These are phyloP conservation scores for Phytophthora chlamydospora DNA, from an alignment of 352 stramenopile genomes.

Conservation along the genomic window DNA sequence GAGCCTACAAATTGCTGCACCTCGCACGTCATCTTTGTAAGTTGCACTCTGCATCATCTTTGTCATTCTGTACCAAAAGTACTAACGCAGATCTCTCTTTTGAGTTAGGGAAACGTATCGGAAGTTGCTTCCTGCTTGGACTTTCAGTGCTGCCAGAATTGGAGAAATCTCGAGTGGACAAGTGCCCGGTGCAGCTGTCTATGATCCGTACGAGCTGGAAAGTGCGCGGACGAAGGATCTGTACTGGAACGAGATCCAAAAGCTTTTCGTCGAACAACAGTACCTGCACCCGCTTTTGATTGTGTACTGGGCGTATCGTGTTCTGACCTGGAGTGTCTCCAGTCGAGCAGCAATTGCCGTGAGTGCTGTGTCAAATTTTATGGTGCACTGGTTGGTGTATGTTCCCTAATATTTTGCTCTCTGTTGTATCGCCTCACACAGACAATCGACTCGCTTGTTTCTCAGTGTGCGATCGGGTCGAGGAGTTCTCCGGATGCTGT, in stretches of 20 bases:
- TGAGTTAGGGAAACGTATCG: conserved; percentile 40
- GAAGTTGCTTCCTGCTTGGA: conserved; percentile 47
- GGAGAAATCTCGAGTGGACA: conserved; percentile 15
- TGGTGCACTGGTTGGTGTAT: neutral
- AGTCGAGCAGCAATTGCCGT: conserved; percentile 62
- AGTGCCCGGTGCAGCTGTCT: conserved; percentile 24
- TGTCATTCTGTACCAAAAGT: neutral
- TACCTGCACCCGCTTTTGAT: conserved; percentile 72
- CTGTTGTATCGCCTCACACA: conserved; percentile 19
- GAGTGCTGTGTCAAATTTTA: conserved; percentile 8
- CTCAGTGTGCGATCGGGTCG: conserved; percentile 60
- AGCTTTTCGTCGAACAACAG: conserved; percentile 56
- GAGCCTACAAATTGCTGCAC: conserved; percentile 24
- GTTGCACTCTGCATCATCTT: neutral
- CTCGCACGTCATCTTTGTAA: conserved; percentile 39
- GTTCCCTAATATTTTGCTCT: conserved; percentile 5
- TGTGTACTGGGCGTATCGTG: conserved; percentile 69
- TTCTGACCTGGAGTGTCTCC: conserved; percentile 75
- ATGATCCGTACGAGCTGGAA: conserved; percentile 76
- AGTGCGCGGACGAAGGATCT: conserved; percentile 68
- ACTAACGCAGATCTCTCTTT: neutral
- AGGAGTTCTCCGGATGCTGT: conserved; percentile 55
- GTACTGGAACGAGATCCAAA: conserved; percentile 86
- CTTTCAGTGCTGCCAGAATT: conserved; percentile 44
- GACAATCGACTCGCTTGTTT: conserved; percentile 71